Evolutionary conservation across 176 grass and related monocot species (phyloP).

Genomic region (Eleusine coracana): DNA sequence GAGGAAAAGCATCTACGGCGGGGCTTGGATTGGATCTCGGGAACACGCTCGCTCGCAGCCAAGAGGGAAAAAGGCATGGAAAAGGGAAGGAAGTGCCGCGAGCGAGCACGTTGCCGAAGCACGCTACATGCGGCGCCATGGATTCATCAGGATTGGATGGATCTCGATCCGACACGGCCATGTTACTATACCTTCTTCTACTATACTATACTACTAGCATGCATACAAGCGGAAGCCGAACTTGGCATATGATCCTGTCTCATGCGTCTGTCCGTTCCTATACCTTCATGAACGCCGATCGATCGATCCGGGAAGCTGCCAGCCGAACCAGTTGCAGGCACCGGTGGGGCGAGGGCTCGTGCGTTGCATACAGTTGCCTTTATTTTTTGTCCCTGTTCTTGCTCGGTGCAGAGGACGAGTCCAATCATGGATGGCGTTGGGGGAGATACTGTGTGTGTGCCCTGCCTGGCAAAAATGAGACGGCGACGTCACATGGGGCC

Average conservation of each 20-base stretch:
- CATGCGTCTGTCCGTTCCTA: background rate
- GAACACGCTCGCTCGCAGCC: too few relatives aligned
- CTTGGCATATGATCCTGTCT: background rate
- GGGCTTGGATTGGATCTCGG: conserved; percentile 6
- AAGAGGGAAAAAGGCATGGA: background rate
- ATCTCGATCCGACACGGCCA: conserved; percentile 38
- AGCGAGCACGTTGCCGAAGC: conserved; percentile 20
- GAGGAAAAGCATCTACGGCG: background rate
- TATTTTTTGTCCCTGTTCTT: background rate
- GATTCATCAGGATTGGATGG: background rate
- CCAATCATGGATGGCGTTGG: conserved; percentile 10
- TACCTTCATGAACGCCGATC: background rate
- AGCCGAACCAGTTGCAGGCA: background rate
- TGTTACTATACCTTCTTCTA: background rate
- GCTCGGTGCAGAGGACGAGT: background rate
- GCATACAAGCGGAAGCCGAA: too few relatives aligned
- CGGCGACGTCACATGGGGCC: conserved; percentile 16
- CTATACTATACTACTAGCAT: background rate
- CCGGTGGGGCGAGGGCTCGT: background rate
- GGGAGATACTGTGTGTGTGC: background rate
- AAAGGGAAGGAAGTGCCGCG: background rate
- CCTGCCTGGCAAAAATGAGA: background rate
- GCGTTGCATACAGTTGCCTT: background rate
- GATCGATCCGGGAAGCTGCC: background rate
- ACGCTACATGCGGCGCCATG: conserved; percentile 28